Evolutionary conservation across 75 land plant genomes (phyloP), one percentile per base, ranked within the genome.

Genomic region (Ceratopteris richardii): DNA sequence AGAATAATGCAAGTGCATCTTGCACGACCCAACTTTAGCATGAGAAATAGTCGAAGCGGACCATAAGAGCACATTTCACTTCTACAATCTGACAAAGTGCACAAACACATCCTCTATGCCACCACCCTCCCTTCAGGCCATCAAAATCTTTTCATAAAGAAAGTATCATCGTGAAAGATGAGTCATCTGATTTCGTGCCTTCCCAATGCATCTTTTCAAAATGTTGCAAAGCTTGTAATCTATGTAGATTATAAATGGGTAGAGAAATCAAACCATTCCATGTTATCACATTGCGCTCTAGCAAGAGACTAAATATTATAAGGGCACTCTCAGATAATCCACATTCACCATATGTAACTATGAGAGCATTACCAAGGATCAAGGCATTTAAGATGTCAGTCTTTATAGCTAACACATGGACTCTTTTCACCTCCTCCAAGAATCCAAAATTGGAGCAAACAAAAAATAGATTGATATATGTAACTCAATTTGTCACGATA

Each of bases 261-360:
- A 84, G 71, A 7, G 78, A 68, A n/a, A 88, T 74, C 76, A 88
- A 51, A 33, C 76, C 74, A 60, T 88, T 88, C 85, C 88, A 84
- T 11, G 82, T 65, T 16, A 89, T 83, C 22, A 60, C 62, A 58
- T 83, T 83, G 36, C 75, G 60, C 55, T 69, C 70, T 1, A 40
- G 44, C 78, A 79, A 79, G 36, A 18, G 70, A 39, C 73, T 71
- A 55, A 88, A 88, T 31, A 77, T 65, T 33, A 46, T 67, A 7
- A 40, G 36, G 19, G 96, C 87, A 62, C 60, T 64, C 0, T 24
- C 63, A 44, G 73, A 64, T 31, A 43, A 33, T 42, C 81, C 73
- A 68, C 86, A 86, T 31, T 82, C 76, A 0, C 75, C 57, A 55
- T 90, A 90, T 84, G 86, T 73, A 42, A 80, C 82, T 24, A 90